phyloP scores from a whole-genome alignment of 345 rosid species.

The Toxicodendron radicans region DNA sequence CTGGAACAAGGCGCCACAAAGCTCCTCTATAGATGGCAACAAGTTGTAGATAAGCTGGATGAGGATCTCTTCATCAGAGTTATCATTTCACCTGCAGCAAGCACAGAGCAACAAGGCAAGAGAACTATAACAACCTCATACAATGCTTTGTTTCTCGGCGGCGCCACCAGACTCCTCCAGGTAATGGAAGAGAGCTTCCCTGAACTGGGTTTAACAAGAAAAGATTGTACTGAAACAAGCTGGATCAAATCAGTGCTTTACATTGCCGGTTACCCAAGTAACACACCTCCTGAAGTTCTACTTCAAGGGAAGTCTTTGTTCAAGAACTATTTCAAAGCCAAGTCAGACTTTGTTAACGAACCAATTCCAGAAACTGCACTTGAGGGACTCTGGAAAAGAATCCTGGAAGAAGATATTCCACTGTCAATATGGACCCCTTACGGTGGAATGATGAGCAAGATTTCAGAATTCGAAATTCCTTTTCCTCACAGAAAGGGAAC shows the following conservation, averaged over 20 bases:
- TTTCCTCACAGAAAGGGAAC: slow-evolving; percentile 34
- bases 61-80: slow-evolving; percentile 29
- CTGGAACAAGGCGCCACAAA: slow-evolving; percentile 26
- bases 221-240: slow-evolving; percentile 38
- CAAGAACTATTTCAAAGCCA: slow-evolving; percentile 37
- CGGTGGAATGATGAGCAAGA: slow-evolving; percentile 34
- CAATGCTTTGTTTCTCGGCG: slow-evolving; percentile 25
- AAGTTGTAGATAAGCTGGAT: slow-evolving; percentile 21
- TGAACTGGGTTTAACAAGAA: slow-evolving; percentile 31
- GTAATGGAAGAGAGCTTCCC: slow-evolving; percentile 35
- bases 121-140: slow-evolving; percentile 22
- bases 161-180: slow-evolving; percentile 19
- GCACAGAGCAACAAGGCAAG: not conserved
- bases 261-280: slow-evolving; percentile 24
- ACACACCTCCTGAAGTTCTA: slow-evolving; percentile 27
- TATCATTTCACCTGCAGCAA: slow-evolving; percentile 3
- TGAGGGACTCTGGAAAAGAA: slow-evolving; percentile 29
- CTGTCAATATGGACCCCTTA: slow-evolving; percentile 30
- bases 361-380: slow-evolving; percentile 35
- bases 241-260: slow-evolving; percentile 33
- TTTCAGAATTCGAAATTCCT: slow-evolving; percentile 26
- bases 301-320: slow-evolving; percentile 28
- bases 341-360: slow-evolving; percentile 37
- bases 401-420: slow-evolving; percentile 16
- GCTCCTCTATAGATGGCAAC: slow-evolving; percentile 27